Conservation (phyloP, 768 basidiomycete species). For the Phylloporus scabripes region DNA sequence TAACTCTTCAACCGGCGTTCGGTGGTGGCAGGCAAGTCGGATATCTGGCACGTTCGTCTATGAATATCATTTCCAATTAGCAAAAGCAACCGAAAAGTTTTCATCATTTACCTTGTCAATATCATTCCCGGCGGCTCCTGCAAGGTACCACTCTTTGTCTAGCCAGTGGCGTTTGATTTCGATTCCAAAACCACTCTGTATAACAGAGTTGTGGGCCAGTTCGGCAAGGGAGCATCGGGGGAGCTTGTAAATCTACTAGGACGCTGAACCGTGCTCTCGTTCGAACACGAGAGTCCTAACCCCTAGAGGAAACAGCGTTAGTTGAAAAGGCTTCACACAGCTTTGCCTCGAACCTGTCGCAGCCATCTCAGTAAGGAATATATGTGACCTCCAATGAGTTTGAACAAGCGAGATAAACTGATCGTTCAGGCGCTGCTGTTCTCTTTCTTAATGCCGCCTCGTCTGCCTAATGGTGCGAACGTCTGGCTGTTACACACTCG, state of each 20-base stretch:
- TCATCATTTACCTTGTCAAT: constrained; percentile 74
- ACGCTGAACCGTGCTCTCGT: too few relatives aligned
- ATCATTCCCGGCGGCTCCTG: constrained; percentile 90
- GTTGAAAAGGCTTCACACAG: too few relatives aligned
- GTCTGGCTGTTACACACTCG: too few relatives aligned
- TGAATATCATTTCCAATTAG: constrained; percentile 3
- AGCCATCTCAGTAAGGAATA: too few relatives aligned
- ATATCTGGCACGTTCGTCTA: constrained; percentile 97
- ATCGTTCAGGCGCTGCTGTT: too few relatives aligned
- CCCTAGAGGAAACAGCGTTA: too few relatives aligned
- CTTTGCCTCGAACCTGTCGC: too few relatives aligned
- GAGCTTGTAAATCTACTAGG: constrained; percentile 96
- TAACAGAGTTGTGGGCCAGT: constrained; percentile 95
- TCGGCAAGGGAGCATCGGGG: constrained; percentile 93
- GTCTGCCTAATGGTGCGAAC: too few relatives aligned
- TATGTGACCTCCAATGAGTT: too few relatives aligned
- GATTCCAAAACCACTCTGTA: constrained; percentile 98
- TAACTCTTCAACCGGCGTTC: constrained; percentile 83
- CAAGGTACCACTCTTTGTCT: constrained; percentile 88
- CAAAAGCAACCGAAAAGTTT: neutral
- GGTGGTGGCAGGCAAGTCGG: constrained; percentile 85
- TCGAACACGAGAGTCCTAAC: too few relatives aligned
- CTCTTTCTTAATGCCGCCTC: too few relatives aligned
- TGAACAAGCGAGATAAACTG: too few relatives aligned
- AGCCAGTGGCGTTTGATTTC: constrained; percentile 95